Evolutionary conservation across 1,284 basidiomycete genomes (phyloP), one percentile per base, ranked within the genome.

Genomic region (Naganishia sp.): DNA sequence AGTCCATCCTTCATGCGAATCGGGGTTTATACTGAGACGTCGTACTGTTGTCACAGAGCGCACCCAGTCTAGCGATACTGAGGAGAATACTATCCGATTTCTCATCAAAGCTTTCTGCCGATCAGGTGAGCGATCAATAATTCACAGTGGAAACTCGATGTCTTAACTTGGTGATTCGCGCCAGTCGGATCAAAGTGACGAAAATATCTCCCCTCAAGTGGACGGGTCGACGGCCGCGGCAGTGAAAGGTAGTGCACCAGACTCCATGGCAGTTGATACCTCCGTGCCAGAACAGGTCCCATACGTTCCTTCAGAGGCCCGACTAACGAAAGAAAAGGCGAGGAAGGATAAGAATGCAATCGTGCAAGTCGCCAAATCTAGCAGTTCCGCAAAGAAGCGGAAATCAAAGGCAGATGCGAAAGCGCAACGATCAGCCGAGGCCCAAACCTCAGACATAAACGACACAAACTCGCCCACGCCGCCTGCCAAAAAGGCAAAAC

Each of bases 311-410:
- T 28, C 64, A 17, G 62, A 58, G 28, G 31, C 53, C 18, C 57
- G 60, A 17, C 47, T 35, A 17, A 53, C 57, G 23, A 74, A 28
- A 70, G 71, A 55, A 17, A 65, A 51, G 47, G 51, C 49, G 6
- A 52, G 54, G 17, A 75, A 80, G 13, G 80, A 82, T 39, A 84
- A 83, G 64, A 88, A 90, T 73, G 82, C 85, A 0, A 86, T 91
- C 65, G 84, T 91, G 5, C 82, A 88, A 9, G 88, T 90, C 42
- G 69, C 76, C 68, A 67, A 72, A 72, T 52, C 63, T 49, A 66
- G 55, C 32, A 63, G n/a, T 5, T 51, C 51, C 42, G 28, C 41
- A 46, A 54, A 63, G 42, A 70, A 69, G 58, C 60, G 49, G 18
- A 72, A 69, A 67, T 69, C 68, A 49, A 50, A 35, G 31, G 42